phyloP scores from a whole-genome alignment of 1,284 basidiomycete species.

The Salmacisia buchloeana region DNA sequence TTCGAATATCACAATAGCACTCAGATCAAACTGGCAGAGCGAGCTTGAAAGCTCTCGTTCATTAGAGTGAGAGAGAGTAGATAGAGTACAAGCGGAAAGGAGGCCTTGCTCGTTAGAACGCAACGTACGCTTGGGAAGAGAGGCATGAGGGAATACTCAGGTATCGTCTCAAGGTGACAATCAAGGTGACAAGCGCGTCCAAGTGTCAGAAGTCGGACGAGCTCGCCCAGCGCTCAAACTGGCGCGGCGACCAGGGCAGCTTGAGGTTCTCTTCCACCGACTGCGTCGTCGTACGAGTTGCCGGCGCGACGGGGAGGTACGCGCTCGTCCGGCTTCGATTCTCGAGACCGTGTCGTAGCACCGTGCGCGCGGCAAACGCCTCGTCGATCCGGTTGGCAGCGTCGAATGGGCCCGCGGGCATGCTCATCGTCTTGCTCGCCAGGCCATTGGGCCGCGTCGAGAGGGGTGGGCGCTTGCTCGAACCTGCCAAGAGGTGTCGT shows the following conservation, averaged over 20 bases:
- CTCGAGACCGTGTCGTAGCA: neutral
- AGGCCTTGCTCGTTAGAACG: too few species aligned
- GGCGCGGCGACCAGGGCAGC: neutral
- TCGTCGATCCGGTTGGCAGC: neutral
- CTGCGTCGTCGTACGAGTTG: neutral
- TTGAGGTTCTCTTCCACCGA: neutral
- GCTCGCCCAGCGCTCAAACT: neutral
- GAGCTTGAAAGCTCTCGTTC: too few species aligned
- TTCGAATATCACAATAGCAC: neutral
- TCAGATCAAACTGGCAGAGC: neutral
- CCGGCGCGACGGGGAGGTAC: neutral
- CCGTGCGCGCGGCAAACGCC: neutral
- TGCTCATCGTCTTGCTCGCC: neutral
- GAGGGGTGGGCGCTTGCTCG: neutral
- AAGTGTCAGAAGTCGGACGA: neutral
- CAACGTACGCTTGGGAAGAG: too few species aligned
- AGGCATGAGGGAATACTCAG: too few species aligned
- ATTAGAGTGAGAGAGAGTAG: too few species aligned
- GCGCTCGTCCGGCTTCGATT: too few species aligned
- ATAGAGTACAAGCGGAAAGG: too few species aligned
- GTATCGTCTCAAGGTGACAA: too few species aligned
- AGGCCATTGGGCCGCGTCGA: neutral
- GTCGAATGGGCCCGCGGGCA: conserved; percentile 4
- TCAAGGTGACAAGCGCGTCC: too few species aligned
- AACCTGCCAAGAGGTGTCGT: neutral